These are phyloP conservation scores for Ascochyta lentis DNA, from an alignment of 2,329 filamentous ascomycete species.

Conservation along the genomic window DNA sequence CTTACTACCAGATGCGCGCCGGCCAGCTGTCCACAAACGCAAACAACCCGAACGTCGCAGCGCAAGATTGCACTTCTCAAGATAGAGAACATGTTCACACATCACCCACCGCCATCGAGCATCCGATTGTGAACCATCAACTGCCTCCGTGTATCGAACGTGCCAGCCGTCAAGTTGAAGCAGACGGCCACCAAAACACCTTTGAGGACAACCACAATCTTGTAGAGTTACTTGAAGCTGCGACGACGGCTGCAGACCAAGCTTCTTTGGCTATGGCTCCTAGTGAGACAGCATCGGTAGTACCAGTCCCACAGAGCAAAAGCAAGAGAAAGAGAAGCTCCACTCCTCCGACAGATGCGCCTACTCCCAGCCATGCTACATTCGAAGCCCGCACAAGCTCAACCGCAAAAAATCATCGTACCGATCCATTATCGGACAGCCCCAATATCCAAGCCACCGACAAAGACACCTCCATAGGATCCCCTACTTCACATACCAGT, in stretches of 20 bases:
- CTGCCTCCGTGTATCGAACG: constrained; percentile 26
- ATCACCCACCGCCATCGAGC: constrained; percentile 18
- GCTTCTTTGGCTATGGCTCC: constrained; percentile 25
- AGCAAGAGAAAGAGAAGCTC: constrained; percentile 39
- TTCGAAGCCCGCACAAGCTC: constrained; percentile 11
- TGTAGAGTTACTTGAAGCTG: constrained; percentile 47
- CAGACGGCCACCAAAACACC: constrained; percentile 20
- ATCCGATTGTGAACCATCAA: constrained; percentile 20
- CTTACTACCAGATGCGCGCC: constrained; percentile 44
- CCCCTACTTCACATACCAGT: neutral
- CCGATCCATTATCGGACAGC: constrained; percentile 21
- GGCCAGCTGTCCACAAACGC: constrained; percentile 34
- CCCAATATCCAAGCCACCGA: constrained; percentile 16
- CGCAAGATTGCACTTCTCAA: constrained; percentile 24
- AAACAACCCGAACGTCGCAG: constrained; percentile 33
- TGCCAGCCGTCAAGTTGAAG: constrained; percentile 18
- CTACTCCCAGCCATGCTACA: neutral
- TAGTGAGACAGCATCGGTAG: constrained; percentile 1
- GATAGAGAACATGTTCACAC: constrained; percentile 33
- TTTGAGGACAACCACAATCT: constrained; percentile 43
- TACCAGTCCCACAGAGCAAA: constrained; percentile 14
- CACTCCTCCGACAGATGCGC: constrained; percentile 17
- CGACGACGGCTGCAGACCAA: constrained; percentile 43
- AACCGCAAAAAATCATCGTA: constrained; percentile 31
- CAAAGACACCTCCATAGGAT: constrained; percentile 12